Evolutionary conservation across 805 yeast species (phyloP).

Genomic region (Millerozyma miso): DNA sequence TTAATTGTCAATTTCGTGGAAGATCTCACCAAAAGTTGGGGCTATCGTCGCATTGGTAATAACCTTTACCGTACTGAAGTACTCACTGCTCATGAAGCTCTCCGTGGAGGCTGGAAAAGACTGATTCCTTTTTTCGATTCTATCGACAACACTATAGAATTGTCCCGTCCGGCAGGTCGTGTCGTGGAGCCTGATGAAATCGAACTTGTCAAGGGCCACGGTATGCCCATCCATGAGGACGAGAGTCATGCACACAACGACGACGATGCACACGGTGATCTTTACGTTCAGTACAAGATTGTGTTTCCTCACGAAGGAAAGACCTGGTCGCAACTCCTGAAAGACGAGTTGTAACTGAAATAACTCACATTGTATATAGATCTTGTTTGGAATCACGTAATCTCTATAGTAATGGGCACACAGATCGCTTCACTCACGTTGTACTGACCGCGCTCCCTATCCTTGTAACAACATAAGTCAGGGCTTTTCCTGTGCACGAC

Average conservation of each 20-base stretch:
- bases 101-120: slow-evolving; percentile 78
- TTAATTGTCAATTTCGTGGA: slow-evolving; percentile 61
- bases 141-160: slow-evolving; percentile 39
- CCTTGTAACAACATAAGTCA: too few relatives aligned
- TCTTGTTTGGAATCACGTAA: too few relatives aligned
- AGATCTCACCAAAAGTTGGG: slow-evolving; percentile 55
- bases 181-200: slow-evolving; percentile 62
- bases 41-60: slow-evolving; percentile 76
- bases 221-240: slow-evolving; percentile 66
- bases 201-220: slow-evolving; percentile 68
- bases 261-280: slow-evolving; percentile 44
- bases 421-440: too few relatives aligned
- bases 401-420: too few relatives aligned
- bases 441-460: too few relatives aligned
- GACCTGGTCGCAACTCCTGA: slow-evolving; percentile 2
- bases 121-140: slow-evolving; percentile 63
- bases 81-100: slow-evolving; percentile 66
- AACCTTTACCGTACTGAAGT: slow-evolving; percentile 80
- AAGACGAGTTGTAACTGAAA: slow-evolving; percentile 32
- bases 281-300: slow-evolving; percentile 50
- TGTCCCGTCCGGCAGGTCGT: slow-evolving; percentile 50
- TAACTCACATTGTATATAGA: neutral
- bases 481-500: too few relatives aligned
- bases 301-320: slow-evolving; percentile 18
- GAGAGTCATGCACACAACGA: slow-evolving; percentile 9